phyloP scores from a whole-genome alignment of 2,329 filamentous ascomycete species.

The Penicillium nordicum region DNA sequence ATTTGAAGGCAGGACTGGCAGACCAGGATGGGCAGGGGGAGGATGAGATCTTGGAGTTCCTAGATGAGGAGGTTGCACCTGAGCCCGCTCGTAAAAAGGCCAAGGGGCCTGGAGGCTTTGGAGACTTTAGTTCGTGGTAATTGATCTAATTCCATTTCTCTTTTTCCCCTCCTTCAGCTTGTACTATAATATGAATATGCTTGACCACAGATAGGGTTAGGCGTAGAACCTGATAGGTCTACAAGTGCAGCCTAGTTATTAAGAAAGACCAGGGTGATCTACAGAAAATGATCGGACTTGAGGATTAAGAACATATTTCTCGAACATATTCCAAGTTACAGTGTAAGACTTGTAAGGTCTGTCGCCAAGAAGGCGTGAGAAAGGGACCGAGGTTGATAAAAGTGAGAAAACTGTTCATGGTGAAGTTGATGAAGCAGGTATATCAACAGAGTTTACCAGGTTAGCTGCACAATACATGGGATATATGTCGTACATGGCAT shows the following conservation, averaged over 20 bases:
- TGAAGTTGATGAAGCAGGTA: background rate
- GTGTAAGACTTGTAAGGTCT: no score
- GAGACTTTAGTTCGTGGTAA: conserved; percentile 92
- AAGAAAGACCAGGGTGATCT: no score
- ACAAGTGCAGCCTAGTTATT: no score
- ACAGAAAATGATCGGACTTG: no score
- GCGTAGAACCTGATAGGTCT: no score
- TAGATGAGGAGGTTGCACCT: conserved; percentile 60
- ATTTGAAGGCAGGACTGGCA: conserved; percentile 63
- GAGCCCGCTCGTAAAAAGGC: conserved; percentile 78
- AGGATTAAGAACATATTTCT: no score
- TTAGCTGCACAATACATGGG: background rate
- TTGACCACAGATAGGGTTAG: background rate
- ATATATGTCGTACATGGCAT: no score
- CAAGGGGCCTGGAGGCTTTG: conserved; percentile 71
- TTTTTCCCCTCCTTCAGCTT: background rate
- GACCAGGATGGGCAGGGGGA: conserved; percentile 31
- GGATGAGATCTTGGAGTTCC: conserved; percentile 60
- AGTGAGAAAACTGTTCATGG: background rate
- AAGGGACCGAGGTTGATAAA: background rate
- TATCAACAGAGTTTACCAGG: background rate
- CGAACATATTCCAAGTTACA: no score
- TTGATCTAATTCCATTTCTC: background rate
- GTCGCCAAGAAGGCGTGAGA: no score
- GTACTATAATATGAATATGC: background rate